A percentile compares a stretch with the other conserved stretches of the same genome.
These are phyloP conservation scores for Pichia terricola DNA, from an alignment of 1,139 yeast genomes.

Conservation along the genomic window DNA sequence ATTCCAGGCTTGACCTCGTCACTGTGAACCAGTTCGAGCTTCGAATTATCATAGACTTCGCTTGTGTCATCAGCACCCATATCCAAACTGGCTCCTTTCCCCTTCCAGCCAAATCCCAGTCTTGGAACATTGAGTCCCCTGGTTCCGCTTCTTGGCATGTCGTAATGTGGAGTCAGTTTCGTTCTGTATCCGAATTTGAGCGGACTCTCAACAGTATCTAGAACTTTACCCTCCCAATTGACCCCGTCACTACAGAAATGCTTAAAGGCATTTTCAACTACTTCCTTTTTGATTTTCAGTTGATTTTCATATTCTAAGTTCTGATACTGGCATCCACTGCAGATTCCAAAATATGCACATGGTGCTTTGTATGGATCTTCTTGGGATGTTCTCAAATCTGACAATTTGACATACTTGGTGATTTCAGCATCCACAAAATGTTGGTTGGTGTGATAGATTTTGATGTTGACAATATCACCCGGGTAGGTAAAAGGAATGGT, in stretches of 20 bases:
- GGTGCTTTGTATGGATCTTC: constrained; percentile 16
- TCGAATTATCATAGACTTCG: constrained; percentile 2
- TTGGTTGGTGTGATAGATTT: constrained; percentile 72
- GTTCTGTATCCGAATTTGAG: constrained; percentile 71
- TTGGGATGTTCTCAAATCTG: constrained; percentile 38
- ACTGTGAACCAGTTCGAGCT: constrained; percentile 5
- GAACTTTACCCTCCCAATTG: constrained; percentile 28
- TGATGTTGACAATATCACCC: constrained; percentile 66
- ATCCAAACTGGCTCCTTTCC: constrained; percentile 52
- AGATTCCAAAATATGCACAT: constrained; percentile 72
- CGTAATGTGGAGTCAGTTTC: constrained; percentile 92
- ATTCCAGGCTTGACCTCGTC: constrained; percentile 3
- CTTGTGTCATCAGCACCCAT: constrained; percentile 1
- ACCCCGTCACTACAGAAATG: constrained; percentile 32
- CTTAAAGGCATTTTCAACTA: constrained; percentile 74
- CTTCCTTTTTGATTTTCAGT: constrained; percentile 57
- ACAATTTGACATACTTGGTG: constrained; percentile 37
- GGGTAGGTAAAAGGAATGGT: constrained; percentile 83
- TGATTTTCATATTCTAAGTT: constrained; percentile 66
- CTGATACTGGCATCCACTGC: constrained; percentile 93
- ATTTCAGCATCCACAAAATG: constrained; percentile 69
- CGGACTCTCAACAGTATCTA: constrained; percentile 72
- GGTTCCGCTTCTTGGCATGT: constrained; percentile 44
- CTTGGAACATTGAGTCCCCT: constrained; percentile 41
- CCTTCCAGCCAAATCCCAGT: constrained; percentile 84